Percentiles rank a stretch among this genome's conserved stretches.
Conservation (phyloP, 2,329 filamentous ascomycete genomes). For the Penicillium sp. region DNA sequence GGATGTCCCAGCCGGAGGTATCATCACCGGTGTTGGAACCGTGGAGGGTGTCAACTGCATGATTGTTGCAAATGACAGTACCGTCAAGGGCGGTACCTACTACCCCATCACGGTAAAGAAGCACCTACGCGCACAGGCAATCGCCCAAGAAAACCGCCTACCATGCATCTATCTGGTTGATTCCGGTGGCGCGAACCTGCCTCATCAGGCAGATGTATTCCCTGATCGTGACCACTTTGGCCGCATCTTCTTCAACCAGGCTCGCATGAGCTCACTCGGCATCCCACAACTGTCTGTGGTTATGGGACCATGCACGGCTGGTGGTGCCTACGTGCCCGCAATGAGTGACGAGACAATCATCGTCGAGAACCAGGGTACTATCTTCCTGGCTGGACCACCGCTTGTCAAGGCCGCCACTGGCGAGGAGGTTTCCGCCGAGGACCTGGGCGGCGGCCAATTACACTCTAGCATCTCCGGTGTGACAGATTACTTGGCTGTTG, state of each 20-base stretch:
- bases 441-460: constrained; percentile 84
- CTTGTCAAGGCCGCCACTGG: constrained; percentile 95
- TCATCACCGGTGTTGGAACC: constrained; percentile 88
- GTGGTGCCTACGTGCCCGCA: constrained; percentile 91
- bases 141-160: constrained; percentile 81
- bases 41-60: constrained; percentile 90
- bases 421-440: constrained; percentile 86
- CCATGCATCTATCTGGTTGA: constrained; percentile 95
- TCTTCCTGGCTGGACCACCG: constrained; percentile 92
- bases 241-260: constrained; percentile 98
- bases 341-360: constrained; percentile 99
- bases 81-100: constrained; percentile 96
- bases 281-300: constrained; percentile 95
- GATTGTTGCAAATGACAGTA: constrained; percentile 94
- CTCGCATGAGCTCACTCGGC: constrained; percentile 82
- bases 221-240: constrained; percentile 94
- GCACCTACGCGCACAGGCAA: constrained; percentile 86
- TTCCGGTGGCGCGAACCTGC: constrained; percentile 91
- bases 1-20: constrained; percentile 84
- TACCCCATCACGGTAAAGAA: constrained; percentile 98
- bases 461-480: constrained; percentile 91
- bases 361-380: constrained; percentile 91
- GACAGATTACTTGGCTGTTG: constrained; percentile 90
- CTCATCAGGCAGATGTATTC: constrained; percentile 93
- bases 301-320: constrained; percentile 96